Conservation (phyloP, 257 asterid genomes). For the Handroanthus guayacan region DNA sequence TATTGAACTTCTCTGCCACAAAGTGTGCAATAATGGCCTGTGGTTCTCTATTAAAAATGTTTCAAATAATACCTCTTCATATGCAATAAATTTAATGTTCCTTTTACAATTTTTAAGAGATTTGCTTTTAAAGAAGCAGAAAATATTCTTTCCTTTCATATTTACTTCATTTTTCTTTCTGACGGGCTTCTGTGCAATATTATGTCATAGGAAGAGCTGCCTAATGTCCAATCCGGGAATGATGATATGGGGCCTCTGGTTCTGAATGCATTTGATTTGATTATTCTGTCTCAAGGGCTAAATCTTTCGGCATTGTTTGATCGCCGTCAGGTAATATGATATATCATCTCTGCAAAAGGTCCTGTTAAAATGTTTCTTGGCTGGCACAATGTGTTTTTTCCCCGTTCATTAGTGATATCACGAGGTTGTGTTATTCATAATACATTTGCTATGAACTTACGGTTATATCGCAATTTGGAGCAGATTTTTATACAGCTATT, state of each 20-base stretch:
- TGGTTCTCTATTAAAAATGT: background rate
- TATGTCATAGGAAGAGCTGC: slow-evolving; percentile 65
- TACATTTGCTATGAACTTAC: background rate
- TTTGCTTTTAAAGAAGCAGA: background rate
- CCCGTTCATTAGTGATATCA: background rate
- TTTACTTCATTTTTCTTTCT: slow-evolving; percentile 19
- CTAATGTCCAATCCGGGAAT: slow-evolving; percentile 59
- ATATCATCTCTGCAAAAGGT: slow-evolving; percentile 5
- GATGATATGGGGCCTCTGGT: slow-evolving; percentile 83
- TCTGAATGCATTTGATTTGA: slow-evolving; percentile 96
- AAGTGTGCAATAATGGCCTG: slow-evolving; percentile 4
- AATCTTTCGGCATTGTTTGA: slow-evolving; percentile 86
- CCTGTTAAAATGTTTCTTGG: slow-evolving; percentile 6
- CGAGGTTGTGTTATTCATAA: no score
- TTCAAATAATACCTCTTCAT: background rate
- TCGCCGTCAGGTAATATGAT: slow-evolving; percentile 73
- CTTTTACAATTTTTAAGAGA: background rate
- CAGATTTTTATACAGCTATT: background rate
- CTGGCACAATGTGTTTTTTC: background rate
- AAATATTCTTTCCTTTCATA: background rate
- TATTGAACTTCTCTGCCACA: background rate
- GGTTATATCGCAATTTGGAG: background rate
- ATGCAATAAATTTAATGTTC: slow-evolving; percentile 15
- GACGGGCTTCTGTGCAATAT: slow-evolving; percentile 31
- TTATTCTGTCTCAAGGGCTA: slow-evolving; percentile 93